These are phyloP conservation scores for Xerocomus cyaneibrunnescens DNA, from an alignment of 1,284 basidiomycete genomes.

Conservation along the genomic window DNA sequence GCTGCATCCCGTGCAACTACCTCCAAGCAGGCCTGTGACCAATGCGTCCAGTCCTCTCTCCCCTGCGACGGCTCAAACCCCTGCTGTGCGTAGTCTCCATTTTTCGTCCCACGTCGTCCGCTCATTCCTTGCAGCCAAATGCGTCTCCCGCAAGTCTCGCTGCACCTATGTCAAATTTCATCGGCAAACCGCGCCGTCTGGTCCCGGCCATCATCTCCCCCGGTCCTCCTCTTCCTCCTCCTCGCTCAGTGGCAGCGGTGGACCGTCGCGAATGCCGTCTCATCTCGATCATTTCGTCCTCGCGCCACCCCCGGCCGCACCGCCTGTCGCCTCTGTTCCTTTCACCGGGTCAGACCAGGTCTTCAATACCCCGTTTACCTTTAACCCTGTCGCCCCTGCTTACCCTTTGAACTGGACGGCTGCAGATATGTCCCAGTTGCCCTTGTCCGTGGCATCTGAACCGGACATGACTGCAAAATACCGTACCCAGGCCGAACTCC, in stretches of 20 bases:
- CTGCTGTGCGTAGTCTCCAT: constrained; percentile 53
- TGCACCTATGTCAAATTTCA: constrained; percentile 88
- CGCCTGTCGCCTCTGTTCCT: constrained; percentile 22
- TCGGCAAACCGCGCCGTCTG: constrained; percentile 73
- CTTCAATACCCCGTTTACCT: constrained; percentile 40
- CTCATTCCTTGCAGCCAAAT: constrained; percentile 60
- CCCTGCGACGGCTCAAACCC: constrained; percentile 82
- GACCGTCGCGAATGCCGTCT: constrained; percentile 12
- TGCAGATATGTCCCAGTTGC: constrained; percentile 21
- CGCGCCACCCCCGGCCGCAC: constrained; percentile 30
- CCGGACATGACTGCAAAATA: constrained; percentile 50
- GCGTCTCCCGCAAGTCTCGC: constrained; percentile 66
- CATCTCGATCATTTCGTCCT: constrained; percentile 42
- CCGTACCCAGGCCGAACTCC: constrained; percentile 47
- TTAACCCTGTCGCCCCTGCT: constrained; percentile 21
- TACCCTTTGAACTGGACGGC: constrained; percentile 19
- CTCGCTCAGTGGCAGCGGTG: constrained; percentile 10
- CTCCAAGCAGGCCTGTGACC: constrained; percentile 81
- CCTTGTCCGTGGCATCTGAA: constrained; percentile 25
- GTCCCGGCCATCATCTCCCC: constrained; percentile 59
- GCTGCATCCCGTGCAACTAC: constrained; percentile 69
- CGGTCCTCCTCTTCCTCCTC: constrained; percentile 28
- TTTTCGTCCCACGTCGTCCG: not conserved
- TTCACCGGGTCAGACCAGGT: constrained; percentile 27
- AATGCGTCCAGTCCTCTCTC: constrained; percentile 78